phyloP scores from a whole-genome alignment of 352 stramenopile species.

The Phytopythium vexans region DNA sequence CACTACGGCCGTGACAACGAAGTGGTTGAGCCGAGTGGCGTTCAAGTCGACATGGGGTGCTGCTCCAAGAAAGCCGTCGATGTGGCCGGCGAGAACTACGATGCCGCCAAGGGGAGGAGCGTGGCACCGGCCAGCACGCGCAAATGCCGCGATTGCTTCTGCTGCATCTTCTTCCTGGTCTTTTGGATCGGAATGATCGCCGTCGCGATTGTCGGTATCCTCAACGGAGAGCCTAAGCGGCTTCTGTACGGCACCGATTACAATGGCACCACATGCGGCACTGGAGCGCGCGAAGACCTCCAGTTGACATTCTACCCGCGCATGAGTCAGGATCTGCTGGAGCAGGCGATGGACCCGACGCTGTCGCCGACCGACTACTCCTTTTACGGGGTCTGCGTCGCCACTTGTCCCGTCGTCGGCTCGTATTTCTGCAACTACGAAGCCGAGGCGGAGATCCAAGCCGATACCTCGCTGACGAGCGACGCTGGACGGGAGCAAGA shows the following conservation, averaged over 20 bases:
- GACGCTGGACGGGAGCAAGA: constrained; percentile 38
- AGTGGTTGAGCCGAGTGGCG: too few species aligned
- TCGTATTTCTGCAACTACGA: constrained; percentile 81
- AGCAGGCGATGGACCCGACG: constrained; percentile 47
- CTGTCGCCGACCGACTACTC: constrained; percentile 41
- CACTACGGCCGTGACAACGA: too few species aligned
- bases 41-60: constrained; percentile 45
- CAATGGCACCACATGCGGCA: constrained; percentile 74
- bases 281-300: constrained; percentile 18
- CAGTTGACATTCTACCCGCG: constrained; percentile 72
- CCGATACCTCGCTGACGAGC: constrained; percentile 30
- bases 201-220: constrained; percentile 48
- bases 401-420: constrained; percentile 32
- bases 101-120: constrained; percentile 21
- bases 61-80: constrained; percentile 55
- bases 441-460: constrained; percentile 46
- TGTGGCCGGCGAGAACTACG: constrained; percentile 19
- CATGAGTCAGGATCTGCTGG: constrained; percentile 71
- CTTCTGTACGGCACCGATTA: constrained; percentile 74
- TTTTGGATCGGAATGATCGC: constrained; percentile 75
- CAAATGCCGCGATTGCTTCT: constrained; percentile 73
- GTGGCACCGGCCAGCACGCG: constrained; percentile 50
- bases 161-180: constrained; percentile 56
- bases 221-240: constrained; percentile 64
- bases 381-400: constrained; percentile 76